Conservation (phyloP, 73 alveolate species). For the Diophrys sp. region DNA sequence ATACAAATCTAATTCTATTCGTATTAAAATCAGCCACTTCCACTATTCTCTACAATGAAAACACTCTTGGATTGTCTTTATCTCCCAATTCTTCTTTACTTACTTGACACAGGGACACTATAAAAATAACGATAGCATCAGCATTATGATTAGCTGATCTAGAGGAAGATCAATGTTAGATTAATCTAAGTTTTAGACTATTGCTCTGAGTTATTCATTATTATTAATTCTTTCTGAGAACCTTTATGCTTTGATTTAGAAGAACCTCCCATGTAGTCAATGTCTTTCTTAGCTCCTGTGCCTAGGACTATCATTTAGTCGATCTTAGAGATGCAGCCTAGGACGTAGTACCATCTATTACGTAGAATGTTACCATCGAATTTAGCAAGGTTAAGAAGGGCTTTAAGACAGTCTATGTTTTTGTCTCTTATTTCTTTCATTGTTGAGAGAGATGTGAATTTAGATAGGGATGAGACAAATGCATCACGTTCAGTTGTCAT, state of each 20-base stretch:
- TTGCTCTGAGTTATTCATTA: too few species aligned
- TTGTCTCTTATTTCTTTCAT: slow-evolving; percentile 48
- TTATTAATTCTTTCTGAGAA: too few species aligned
- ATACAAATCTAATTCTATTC: slow-evolving; percentile 75
- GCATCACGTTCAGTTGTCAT: slow-evolving; percentile 74
- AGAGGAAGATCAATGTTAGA: too few species aligned
- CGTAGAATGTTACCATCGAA: slow-evolving; percentile 65
- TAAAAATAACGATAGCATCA: too few species aligned
- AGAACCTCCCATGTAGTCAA: too few species aligned
- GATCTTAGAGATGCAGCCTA: slow-evolving; percentile 63
- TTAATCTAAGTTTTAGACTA: too few species aligned
- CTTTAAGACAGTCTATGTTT: slow-evolving; percentile 64
- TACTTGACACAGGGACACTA: slow-evolving; percentile 70
- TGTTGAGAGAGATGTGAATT: slow-evolving; percentile 57
- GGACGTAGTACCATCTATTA: slow-evolving; percentile 66
- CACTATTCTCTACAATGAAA: slow-evolving; percentile 76
- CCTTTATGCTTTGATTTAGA: too few species aligned
- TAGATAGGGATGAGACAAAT: slow-evolving; percentile 67
- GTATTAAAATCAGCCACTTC: slow-evolving; percentile 88
- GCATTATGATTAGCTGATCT: too few species aligned
- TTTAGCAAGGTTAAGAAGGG: slow-evolving; percentile 61
- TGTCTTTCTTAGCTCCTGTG: too few species aligned
- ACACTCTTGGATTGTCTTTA: slow-evolving; percentile 62
- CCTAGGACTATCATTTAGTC: too few species aligned
- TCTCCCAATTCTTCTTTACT: slow-evolving; percentile 70